Evolutionary conservation across 1,139 yeast species (phyloP), one percentile per base, ranked within the genome.

Genomic region (Magnusiomyces tetraspermus): DNA sequence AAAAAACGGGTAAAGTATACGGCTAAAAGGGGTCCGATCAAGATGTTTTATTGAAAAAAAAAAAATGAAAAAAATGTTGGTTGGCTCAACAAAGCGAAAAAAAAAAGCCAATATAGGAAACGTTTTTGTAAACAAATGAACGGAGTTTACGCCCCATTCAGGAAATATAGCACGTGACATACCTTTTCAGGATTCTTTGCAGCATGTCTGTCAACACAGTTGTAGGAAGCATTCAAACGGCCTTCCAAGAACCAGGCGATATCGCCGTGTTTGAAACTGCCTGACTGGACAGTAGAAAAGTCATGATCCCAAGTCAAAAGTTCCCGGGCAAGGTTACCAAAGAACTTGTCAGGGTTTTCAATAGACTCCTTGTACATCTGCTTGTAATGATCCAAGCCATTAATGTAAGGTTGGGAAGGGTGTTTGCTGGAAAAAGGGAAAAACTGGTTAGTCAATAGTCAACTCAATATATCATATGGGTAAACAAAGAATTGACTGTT

Each of bases 121-220:
- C n/a, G n/a, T n/a, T n/a, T n/a, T n/a, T n/a, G n/a, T n/a, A n/a
- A n/a, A n/a, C n/a, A n/a, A n/a, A n/a, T n/a, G n/a, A n/a, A n/a
- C n/a, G 33, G 11, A 28, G 11, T 8, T 28, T 11, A 28, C 6
- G 33, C 6, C 33, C 11, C 11, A 8, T 6, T 28, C 11, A 11
- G 33, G 33, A 28, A 28, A 28, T 6, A 28, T 28, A 28, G 11
- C 33, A 28, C 33, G 33, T 28, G 33, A n/a, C 94, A 94, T 2
- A 82, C 77, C 66, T 83, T 83, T 64, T 82, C 67, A 24, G 94
- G 94, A 61, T 79, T 76, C 61, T 75, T 73, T 55, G 80, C 67
- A 3, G 94, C 95, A 77, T 87, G 86, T 64, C 92, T 78, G 67
- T 85, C 95, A 52, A 85, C 86, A 61, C 84, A 79, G 63, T 85